Evolutionary conservation across 805 yeast genomes (phyloP).

Genomic region (Saturnispora silvae): DNA sequence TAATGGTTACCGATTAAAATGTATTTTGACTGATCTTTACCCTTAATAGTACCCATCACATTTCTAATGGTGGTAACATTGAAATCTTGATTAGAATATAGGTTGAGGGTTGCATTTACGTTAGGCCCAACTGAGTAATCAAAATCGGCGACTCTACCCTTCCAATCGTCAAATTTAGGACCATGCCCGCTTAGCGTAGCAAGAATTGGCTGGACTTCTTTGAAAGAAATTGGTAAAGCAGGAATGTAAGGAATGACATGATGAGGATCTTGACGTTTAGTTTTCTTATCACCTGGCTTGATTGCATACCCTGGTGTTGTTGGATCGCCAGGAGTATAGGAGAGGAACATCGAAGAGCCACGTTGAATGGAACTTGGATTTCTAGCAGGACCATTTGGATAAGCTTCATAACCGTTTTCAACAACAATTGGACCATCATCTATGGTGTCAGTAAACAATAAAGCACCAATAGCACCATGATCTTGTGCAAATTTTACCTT

Average conservation of each 20-base stretch:
- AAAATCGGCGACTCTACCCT: conserved; percentile 27
- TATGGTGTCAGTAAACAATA: conserved; percentile 60
- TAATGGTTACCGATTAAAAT: conserved; percentile 67
- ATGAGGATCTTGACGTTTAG: conserved; percentile 39
- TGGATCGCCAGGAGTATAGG: conserved; percentile 65
- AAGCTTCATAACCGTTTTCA: conserved; percentile 49
- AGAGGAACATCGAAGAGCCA: conserved; percentile 59
- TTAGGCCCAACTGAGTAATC: conserved; percentile 29
- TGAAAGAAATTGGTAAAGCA: conserved; percentile 55
- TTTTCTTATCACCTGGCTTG: conserved; percentile 39
- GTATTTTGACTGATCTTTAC: conserved; percentile 40
- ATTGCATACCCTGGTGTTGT: conserved; percentile 63
- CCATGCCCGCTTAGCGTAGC: conserved; percentile 51
- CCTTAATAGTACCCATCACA: conserved; percentile 51
- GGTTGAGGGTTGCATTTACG: conserved; percentile 34
- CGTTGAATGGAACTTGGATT: conserved; percentile 69
- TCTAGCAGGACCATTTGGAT: conserved; percentile 71
- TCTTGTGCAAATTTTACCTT: conserved; percentile 72
- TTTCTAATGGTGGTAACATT: conserved; percentile 52
- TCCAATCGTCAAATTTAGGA: conserved; percentile 23
- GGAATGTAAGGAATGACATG: conserved; percentile 54
- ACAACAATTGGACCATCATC: conserved; percentile 46
- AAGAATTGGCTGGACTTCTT: conserved; percentile 55
- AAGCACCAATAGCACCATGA: conserved; percentile 54
- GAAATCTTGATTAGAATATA: conserved; percentile 52